These are phyloP conservation scores for Bruguiera sexangula DNA, from an alignment of 345 rosid genomes.

Conservation along the genomic window DNA sequence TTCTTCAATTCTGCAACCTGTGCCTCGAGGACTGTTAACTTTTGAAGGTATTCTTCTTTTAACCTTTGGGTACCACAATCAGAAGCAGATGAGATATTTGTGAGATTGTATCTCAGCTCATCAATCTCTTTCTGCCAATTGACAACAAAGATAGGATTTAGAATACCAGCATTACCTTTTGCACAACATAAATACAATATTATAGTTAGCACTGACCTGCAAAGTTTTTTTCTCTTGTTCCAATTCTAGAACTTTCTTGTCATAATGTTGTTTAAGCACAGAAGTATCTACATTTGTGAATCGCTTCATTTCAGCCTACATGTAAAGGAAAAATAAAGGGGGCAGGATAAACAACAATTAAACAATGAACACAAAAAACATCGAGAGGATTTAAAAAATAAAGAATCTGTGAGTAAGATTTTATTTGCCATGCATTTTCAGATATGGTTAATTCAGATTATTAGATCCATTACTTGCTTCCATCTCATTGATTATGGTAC, in stretches of 20 bases:
- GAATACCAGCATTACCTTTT: neutral
- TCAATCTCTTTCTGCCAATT: slow-evolving; percentile 83
- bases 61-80: slow-evolving; percentile 82
- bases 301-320: slow-evolving; percentile 95
- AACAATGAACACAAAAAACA: neutral
- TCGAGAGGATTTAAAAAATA: neutral
- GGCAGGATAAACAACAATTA: neutral
- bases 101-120: slow-evolving; percentile 64
- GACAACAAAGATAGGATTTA: slow-evolving; percentile 12
- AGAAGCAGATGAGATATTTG: slow-evolving; percentile 63
- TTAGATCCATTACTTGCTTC: too few species aligned
- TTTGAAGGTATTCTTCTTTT: slow-evolving; percentile 83
- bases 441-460: neutral
- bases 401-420: neutral
- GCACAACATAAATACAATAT: neutral
- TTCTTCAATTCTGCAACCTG: slow-evolving; percentile 92
- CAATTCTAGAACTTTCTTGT: slow-evolving; percentile 81
- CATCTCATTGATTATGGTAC: too few species aligned
- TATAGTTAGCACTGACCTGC: slow-evolving; percentile 52
- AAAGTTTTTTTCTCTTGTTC: slow-evolving; percentile 77
- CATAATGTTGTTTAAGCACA: slow-evolving; percentile 87
- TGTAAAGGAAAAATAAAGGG: slow-evolving; percentile 7
- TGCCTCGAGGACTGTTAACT: slow-evolving; percentile 77
- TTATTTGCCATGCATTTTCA: neutral
- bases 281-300: slow-evolving; percentile 66